A percentile compares a stretch with the other conserved stretches of the same genome.
These are phyloP conservation scores for Lichtheimia corymbifera DNA, from an alignment of 371 early-diverging fungal species.

Conservation along the genomic window DNA sequence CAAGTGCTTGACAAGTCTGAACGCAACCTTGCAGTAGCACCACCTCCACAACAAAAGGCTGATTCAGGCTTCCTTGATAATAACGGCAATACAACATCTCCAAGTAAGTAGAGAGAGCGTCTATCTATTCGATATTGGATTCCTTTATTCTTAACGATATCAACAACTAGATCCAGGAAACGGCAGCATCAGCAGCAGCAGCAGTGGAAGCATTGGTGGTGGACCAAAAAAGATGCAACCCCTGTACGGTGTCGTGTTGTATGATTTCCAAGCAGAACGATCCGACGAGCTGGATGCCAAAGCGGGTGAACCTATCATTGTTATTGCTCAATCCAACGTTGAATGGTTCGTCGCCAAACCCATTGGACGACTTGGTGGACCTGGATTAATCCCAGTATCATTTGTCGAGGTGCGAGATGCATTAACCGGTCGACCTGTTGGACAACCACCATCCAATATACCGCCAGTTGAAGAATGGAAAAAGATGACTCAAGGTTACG, in stretches of 20 bases:
- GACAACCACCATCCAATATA: conserved; percentile 13
- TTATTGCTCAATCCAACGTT: conserved; percentile 76
- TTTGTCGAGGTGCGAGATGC: conserved; percentile 78
- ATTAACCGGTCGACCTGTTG: conserved; percentile 57
- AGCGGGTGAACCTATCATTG: conserved; percentile 73
- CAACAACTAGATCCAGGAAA: neutral
- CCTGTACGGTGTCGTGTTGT: conserved; percentile 72
- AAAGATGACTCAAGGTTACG: conserved; percentile 59
- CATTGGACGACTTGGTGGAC: conserved; percentile 64
- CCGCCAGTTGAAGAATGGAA: conserved; percentile 73
- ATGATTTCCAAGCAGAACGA: conserved; percentile 76
- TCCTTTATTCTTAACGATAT: no score
- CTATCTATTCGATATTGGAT: conserved; percentile 3
- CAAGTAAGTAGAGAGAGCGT: neutral
- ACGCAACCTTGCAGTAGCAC: conserved; percentile 14
- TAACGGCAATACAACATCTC: conserved; percentile 5
- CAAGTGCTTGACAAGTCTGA: conserved; percentile 66
- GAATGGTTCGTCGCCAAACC: conserved; percentile 87
- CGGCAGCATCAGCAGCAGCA: neutral
- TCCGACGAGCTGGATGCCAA: conserved; percentile 74
- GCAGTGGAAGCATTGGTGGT: no score
- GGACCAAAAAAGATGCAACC: conserved; percentile 38
- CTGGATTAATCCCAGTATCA: conserved; percentile 79
- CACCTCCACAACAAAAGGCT: conserved; percentile 9
- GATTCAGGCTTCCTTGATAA: conserved; percentile 29